Base-by-base conservation (phyloP, 164 flowering plant genomes). In the Sedum album region DNA sequence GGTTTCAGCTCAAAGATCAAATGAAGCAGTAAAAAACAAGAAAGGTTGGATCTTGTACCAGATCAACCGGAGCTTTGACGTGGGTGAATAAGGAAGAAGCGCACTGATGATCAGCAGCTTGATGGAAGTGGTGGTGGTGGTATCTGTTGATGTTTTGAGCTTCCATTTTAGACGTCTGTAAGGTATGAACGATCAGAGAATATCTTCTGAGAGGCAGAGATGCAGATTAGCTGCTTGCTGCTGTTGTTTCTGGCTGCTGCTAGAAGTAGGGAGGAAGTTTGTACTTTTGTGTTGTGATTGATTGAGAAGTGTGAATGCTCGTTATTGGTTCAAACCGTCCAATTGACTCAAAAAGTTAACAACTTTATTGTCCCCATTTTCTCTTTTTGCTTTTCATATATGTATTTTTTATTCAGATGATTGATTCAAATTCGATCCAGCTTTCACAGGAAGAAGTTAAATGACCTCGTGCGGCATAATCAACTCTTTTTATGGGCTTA, bases 31-130 rank as follows among this genome's bases (percentile, higher is more conserved):
- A 38, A 65, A 21, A 25, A 66, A 48, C 31, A 13, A n/a, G 28
- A 44, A 64, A n/a, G 38, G 21, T 38, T 30, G 53, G 13, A 46
- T 28, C 4, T 1, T 39, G 1, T 72, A 80, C 83, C 14, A 80
- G 70, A 67, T 72, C 21, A 30, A 60, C 61, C 7, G 74, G 74
- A 44, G 74, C 74, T 60, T 61, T 67, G 67, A 72, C 68, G 67
- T 72, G 74, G 57, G 68, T 72, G 60, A 44, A 38, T 6, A 72
- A 31, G 44, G 62, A 11, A 17, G 74, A 72, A 65, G 30, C 26
- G 67, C 74, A 72, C 65, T 72, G 74, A 39, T 67, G 67, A 15
- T 67, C 70, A 7, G 25, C 25, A 20, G 41, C 17, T 60, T 72
- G 61, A n/a, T 72, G 38, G 38, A 35, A 35, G 38, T 35, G 74